A percentile compares a stretch with the other conserved stretches of the same genome.
Evolutionary conservation across 2,329 filamentous ascomycete genomes (phyloP).

Genomic region (Paracoccidioides brasiliensis): DNA sequence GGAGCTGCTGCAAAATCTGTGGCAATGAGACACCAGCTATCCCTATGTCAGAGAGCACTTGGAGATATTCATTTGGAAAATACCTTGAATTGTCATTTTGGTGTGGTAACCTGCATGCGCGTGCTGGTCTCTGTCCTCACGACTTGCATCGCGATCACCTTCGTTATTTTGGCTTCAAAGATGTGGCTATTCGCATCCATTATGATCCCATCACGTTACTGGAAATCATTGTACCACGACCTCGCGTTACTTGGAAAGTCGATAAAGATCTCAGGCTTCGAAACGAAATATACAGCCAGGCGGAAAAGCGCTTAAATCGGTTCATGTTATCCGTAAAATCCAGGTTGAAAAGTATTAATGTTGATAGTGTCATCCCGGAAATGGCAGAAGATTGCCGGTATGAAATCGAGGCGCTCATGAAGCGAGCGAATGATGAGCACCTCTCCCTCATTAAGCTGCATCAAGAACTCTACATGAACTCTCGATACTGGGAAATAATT

Average conservation of each 20-base stretch:
- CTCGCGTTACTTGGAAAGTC: slow-evolving; percentile 93
- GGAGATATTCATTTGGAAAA: slow-evolving; percentile 97
- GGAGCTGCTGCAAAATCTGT: slow-evolving; percentile 91
- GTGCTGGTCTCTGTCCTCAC: slow-evolving; percentile 70
- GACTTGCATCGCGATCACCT: slow-evolving; percentile 88
- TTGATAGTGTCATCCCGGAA: slow-evolving; percentile 80
- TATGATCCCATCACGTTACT: slow-evolving; percentile 87
- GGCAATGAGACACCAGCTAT: slow-evolving; percentile 79
- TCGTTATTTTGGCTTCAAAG: slow-evolving; percentile 79
- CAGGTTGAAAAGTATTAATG: slow-evolving; percentile 74
- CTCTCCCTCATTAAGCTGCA: slow-evolving; percentile 58
- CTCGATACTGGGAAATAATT: slow-evolving; percentile 92
- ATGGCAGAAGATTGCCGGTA: slow-evolving; percentile 69
- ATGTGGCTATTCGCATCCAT: slow-evolving; percentile 75
- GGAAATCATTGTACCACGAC: slow-evolving; percentile 83
- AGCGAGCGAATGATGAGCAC: slow-evolving; percentile 75
- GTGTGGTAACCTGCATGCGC: slow-evolving; percentile 66
- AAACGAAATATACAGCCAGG: slow-evolving; percentile 75
- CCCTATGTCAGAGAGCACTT: slow-evolving; percentile 85
- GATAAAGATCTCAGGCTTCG: slow-evolving; percentile 85
- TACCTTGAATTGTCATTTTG: slow-evolving; percentile 97
- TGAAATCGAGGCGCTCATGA: slow-evolving; percentile 66
- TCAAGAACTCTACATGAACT: slow-evolving; percentile 82
- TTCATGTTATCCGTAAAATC: slow-evolving; percentile 82
- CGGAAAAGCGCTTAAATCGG: slow-evolving; percentile 66